Conservation (phyloP, 352 stramenopile species). For the Phytopythium montanum region DNA sequence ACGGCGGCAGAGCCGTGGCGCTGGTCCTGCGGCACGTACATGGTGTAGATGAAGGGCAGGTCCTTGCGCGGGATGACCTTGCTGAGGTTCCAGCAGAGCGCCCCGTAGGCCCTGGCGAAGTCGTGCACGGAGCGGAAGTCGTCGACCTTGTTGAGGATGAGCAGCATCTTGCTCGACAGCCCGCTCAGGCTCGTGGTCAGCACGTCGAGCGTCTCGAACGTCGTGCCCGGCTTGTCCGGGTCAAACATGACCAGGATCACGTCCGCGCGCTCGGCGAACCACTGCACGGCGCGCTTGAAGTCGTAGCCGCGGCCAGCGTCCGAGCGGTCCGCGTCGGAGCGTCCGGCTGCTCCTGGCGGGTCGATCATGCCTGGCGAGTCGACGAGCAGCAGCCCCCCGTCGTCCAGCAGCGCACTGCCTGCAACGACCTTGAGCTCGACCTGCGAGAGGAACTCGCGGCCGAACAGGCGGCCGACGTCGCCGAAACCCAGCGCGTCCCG, state of each 20-base stretch:
- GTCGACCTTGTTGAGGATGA: slow-evolving; percentile 90
- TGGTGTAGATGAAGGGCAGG: slow-evolving; percentile 87
- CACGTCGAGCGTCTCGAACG: slow-evolving; percentile 86
- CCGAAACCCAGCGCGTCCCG: slow-evolving; percentile 77
- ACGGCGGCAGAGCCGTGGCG: slow-evolving; percentile 13
- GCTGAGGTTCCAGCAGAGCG: slow-evolving; percentile 87
- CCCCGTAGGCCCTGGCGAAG: slow-evolving; percentile 82
- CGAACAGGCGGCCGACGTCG: slow-evolving; percentile 79
- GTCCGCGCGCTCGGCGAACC: slow-evolving; percentile 82
- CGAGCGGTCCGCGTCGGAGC: slow-evolving; percentile 69
- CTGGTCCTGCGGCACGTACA: slow-evolving; percentile 80
- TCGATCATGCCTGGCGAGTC: slow-evolving; percentile 89
- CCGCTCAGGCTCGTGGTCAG: slow-evolving; percentile 72
- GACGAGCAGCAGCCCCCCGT: slow-evolving; percentile 81
- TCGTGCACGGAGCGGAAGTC: slow-evolving; percentile 86
- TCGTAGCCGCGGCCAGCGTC: slow-evolving; percentile 82
- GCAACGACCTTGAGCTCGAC: slow-evolving; percentile 83
- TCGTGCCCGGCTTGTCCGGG: slow-evolving; percentile 85
- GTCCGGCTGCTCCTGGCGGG: slow-evolving; percentile 56
- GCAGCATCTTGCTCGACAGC: slow-evolving; percentile 76
- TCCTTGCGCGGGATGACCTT: slow-evolving; percentile 87
- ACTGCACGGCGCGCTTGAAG: slow-evolving; percentile 85
- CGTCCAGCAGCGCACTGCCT: slow-evolving; percentile 60
- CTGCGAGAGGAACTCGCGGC: slow-evolving; percentile 78
- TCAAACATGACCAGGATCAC: slow-evolving; percentile 90